Base-by-base conservation (phyloP, 176 grass and related monocot genomes). In the Oryza nivara region DNA sequence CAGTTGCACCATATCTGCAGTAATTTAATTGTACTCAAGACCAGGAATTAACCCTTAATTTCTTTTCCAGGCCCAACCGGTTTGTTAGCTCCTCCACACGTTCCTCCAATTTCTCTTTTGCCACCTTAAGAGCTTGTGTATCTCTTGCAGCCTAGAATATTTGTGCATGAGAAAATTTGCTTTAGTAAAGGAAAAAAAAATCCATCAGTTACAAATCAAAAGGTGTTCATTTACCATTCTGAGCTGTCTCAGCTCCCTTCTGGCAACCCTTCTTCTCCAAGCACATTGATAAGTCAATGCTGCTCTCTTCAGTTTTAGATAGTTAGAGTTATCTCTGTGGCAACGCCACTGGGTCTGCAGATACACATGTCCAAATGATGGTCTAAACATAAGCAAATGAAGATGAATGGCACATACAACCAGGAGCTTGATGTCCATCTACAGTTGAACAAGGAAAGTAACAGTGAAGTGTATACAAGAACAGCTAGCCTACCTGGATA, bases 21-120 rank as follows among this genome's bases (percentile, higher is more conserved):
- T 13, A 83, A 69, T 74, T 75, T 56, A 10, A 75, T 74, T 75
- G 36, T 4, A 75, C 48, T 66, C 45, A 80, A 88, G 77, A 78
- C 7, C 73, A 80, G 70, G 70, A 38, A 89, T 52, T 84, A 26
- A 93, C 92, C 83, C 93, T 90, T 78, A 84, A 49, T 86, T 87
- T 91, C 86, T 86, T 95, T 74, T 95, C 93, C 65, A 84, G 49
- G 20, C 70, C 80, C 38, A 95, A 80, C 13, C 85, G 70, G 67
- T 75, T 86, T 65, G 80, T 88, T 84, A 95, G 79, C 78, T 95
- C 93, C 63, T 95, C 93, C 23, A 95, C 93, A 66, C 88, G 88
- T 63, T 95, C 90, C 86, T 95, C 93, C 26, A 95, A 83, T 84
- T 95, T 95, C 85, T 95, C 90, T 68, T 95, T 95, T 16, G 90